phyloP scores from a whole-genome alignment of 257 asterid species.

The Ehretia macrophylla region DNA sequence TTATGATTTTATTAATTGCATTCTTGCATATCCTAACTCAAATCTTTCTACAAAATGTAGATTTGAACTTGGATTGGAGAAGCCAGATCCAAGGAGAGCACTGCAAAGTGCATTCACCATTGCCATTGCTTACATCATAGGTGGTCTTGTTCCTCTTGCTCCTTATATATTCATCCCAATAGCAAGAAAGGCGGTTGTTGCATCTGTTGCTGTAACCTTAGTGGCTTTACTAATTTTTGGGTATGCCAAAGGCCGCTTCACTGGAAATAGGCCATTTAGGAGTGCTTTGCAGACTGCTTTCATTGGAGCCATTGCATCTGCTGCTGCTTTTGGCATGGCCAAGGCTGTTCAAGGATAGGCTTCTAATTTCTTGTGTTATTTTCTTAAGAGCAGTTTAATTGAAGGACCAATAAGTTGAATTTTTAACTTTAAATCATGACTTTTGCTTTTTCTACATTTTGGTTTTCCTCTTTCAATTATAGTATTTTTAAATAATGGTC shows the following conservation, averaged over 20 bases:
- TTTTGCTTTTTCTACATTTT: too few species aligned
- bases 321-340: slow-evolving; percentile 95
- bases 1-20: too few species aligned
- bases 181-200: slow-evolving; percentile 60
- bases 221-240: slow-evolving; percentile 76
- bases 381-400: not conserved
- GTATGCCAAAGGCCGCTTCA: slow-evolving; percentile 75
- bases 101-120: slow-evolving; percentile 81
- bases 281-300: slow-evolving; percentile 79
- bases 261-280: slow-evolving; percentile 61
- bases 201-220: slow-evolving; percentile 57
- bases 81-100: slow-evolving; percentile 91
- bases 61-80: slow-evolving; percentile 92
- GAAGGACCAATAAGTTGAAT: too few species aligned
- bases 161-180: slow-evolving; percentile 71
- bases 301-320: slow-evolving; percentile 95
- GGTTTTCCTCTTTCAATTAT: too few species aligned
- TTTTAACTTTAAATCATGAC: too few species aligned
- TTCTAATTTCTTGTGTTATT: not conserved
- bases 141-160: slow-evolving; percentile 79
- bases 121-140: slow-evolving; percentile 67
- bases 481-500: too few species aligned
- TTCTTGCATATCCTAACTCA: too few species aligned
- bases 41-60: slow-evolving; percentile 37
- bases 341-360: slow-evolving; percentile 59